Conservation (phyloP, 2,329 filamentous ascomycete genomes). For the Botrytis squamosa region DNA sequence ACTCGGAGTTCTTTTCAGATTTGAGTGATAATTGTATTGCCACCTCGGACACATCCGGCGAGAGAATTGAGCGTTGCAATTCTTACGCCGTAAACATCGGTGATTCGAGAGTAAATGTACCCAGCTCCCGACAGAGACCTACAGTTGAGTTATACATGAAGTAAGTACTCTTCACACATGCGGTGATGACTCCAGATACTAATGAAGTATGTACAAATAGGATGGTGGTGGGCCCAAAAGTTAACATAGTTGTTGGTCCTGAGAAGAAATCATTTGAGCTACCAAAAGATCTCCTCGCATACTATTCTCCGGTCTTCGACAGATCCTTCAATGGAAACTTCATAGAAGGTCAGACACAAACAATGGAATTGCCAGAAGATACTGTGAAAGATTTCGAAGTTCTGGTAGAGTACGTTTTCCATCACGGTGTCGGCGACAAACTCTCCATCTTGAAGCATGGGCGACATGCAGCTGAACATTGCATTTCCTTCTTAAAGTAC, state of each 20-base stretch:
- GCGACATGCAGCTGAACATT: neutral
- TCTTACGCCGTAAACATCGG: neutral
- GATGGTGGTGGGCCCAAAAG: constrained; percentile 14
- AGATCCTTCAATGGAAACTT: constrained; percentile 25
- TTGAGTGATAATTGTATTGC: neutral
- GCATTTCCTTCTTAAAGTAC: neutral
- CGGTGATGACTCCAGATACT: neutral
- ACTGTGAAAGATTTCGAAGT: neutral
- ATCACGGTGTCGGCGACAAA: neutral
- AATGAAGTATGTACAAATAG: neutral
- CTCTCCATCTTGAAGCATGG: neutral
- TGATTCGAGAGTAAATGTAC: neutral
- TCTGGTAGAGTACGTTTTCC: neutral
- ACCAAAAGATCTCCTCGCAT: constrained; percentile 24
- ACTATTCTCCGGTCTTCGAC: constrained; percentile 27
- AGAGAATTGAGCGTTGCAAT: neutral
- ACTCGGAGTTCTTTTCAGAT: neutral
- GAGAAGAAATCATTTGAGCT: constrained; percentile 24
- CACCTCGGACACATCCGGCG: neutral
- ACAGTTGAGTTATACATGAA: neutral
- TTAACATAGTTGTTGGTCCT: constrained; percentile 25
- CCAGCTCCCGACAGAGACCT: neutral
- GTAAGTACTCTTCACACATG: neutral
- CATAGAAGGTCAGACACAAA: constrained; percentile 21
- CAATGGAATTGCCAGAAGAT: constrained; percentile 18